Evolutionary conservation across 2,329 filamentous ascomycete genomes (phyloP).

Genomic region (Talaromyces sp.): DNA sequence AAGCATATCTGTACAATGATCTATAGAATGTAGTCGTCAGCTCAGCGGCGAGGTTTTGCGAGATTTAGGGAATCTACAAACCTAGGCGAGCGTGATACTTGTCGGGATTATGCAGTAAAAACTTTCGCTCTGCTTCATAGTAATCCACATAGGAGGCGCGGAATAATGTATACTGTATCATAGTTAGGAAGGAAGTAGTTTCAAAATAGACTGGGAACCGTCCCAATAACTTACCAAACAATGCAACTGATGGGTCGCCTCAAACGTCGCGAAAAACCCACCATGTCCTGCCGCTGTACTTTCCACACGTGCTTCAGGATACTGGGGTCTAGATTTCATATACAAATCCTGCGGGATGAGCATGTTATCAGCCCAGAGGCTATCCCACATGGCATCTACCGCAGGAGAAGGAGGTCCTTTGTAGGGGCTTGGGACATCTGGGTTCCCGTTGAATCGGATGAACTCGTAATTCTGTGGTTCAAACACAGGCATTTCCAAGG

Average conservation of each 20-base stretch:
- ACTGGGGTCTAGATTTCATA: neutral
- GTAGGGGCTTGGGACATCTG: neutral
- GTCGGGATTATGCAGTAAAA: neutral
- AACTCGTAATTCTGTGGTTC: neutral
- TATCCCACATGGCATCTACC: neutral
- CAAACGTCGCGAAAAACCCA: neutral
- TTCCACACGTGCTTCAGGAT: neutral
- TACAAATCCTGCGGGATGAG: neutral
- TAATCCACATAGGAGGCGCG: neutral
- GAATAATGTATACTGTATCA: neutral
- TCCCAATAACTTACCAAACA: neutral
- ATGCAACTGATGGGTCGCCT: neutral
- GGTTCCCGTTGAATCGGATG: neutral
- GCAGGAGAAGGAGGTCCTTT: neutral
- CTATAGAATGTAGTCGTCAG: neutral
- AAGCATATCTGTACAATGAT: neutral
- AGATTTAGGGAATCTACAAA: neutral
- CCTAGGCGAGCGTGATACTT: neutral
- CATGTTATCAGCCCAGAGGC: neutral
- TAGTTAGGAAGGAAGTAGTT: neutral
- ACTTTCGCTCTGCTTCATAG: neutral
- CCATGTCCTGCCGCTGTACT: neutral
- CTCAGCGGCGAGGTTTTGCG: neutral
- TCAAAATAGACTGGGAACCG: neutral
- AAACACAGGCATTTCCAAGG: neutral